Evolutionary conservation across 2,329 filamentous ascomycete species (phyloP), one percentile per base, ranked within the genome.

Genomic region (Pseudocercospora fijiensis): DNA sequence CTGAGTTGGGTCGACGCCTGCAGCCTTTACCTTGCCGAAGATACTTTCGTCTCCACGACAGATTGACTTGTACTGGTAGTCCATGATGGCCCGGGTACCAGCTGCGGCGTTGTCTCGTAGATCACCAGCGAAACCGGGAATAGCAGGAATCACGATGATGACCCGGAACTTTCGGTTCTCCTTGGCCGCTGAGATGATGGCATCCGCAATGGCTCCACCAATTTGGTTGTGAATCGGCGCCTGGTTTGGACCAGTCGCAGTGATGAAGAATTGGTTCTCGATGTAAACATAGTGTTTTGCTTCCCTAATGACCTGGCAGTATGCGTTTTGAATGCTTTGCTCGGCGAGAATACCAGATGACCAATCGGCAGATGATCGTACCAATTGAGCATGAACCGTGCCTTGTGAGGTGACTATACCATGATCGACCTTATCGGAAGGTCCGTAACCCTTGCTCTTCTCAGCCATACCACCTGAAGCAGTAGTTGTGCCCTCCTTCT

Each of bases 11-110:
- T 97, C 88, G 1, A 95, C 85, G 1, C 90, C 92, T 66, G 90
- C 82, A 6, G 85, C 86, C 62, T 83, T 82, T 63, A 97, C 87
- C 73, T 90, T 88, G 43, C 86, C 92, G 71, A 90, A 95, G 58
- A 99, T 98, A 4, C 92, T 96, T 74, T 98, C 83, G 67, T 96
- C 89, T 5, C 95, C 95, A 51, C 95, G 89, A 73, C 90, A 91
- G 69, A 99, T 96, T 0, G 92, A 96, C 78, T 96, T 96, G 82
- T 95, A 99, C 75, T 98, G 95, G 74, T 96, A 98, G 75, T 98
- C 93, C 92, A 99, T 98, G 72, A 98, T 99, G 10, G 93, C 94
- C 56, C 92, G 81, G 0, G 94, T 98, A 9, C 94, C 94, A 0
- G 86, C 86, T 0, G 94, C 94, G 20, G 90, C 92, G 70, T 91